Evolutionary conservation across 192 early-diverging fungal genomes (phyloP).

Genomic region (Gamsiella multidivaricata): DNA sequence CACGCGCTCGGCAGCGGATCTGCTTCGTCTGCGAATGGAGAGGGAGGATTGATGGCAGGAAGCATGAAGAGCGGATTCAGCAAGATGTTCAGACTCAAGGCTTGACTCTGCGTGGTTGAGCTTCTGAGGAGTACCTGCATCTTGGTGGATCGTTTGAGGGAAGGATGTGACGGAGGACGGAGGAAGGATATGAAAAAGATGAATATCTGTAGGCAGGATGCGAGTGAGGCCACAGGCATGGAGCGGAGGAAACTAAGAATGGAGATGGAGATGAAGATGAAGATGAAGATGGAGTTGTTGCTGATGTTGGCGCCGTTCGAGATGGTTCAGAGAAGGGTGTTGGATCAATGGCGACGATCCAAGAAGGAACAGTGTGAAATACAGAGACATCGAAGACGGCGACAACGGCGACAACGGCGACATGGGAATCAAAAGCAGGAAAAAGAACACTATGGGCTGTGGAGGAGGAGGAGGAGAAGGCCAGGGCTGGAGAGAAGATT

Average conservation of each 20-base stretch:
- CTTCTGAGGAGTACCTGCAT: not conserved
- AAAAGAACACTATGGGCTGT: no score
- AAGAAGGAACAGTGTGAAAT: not conserved
- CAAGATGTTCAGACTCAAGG: conserved; percentile 52
- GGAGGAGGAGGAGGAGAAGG: no score
- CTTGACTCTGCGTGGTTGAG: conserved; percentile 29
- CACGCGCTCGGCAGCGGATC: conserved; percentile 29
- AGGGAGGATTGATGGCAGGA: conserved; percentile 6
- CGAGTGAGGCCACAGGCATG: no score
- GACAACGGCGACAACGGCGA: not conserved
- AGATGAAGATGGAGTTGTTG: no score
- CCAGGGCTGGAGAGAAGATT: not conserved
- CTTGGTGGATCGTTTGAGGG: no score
- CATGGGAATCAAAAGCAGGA: not conserved
- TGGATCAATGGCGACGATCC: not conserved
- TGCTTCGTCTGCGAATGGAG: not conserved
- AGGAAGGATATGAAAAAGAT: no score
- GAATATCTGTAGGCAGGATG: no score
- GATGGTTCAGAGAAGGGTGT: no score
- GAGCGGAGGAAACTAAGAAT: no score
- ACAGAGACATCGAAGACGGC: not conserved
- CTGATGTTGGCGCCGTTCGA: no score
- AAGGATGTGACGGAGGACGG: not conserved
- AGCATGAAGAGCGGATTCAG: conserved; percentile 41
- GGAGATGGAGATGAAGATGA: no score